phyloP scores from a whole-genome alignment of 1,139 yeast genomes.

The Kodamaea plutei region DNA sequence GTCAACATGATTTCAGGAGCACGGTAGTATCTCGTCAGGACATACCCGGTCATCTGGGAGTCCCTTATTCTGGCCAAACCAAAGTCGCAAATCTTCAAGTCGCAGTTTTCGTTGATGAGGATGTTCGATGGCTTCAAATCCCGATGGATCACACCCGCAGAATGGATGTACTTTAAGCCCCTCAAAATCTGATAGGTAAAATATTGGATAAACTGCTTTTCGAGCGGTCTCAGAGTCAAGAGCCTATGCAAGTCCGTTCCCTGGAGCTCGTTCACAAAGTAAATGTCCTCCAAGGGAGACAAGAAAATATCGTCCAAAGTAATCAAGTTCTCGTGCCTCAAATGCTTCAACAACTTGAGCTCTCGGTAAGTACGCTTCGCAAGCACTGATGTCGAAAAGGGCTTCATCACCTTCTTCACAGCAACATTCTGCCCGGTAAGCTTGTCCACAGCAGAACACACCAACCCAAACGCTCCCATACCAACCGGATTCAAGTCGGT shows the following conservation, averaged over 20 bases:
- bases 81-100: slow-evolving; percentile 26
- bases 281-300: slow-evolving; percentile 93
- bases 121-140: slow-evolving; percentile 27
- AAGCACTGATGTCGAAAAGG: slow-evolving; percentile 88
- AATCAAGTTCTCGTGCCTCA: slow-evolving; percentile 91
- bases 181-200: slow-evolving; percentile 49
- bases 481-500: slow-evolving; percentile 95
- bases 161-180: slow-evolving; percentile 27
- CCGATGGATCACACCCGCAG: slow-evolving; percentile 29
- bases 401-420: slow-evolving; percentile 95
- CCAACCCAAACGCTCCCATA: slow-evolving; percentile 98
- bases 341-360: slow-evolving; percentile 84
- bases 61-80: slow-evolving; percentile 93
- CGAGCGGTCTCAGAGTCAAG: slow-evolving; percentile 87
- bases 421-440: slow-evolving; percentile 93
- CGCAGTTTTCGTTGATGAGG: slow-evolving; percentile 27
- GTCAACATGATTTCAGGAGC: slow-evolving; percentile 99
- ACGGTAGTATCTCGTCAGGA: slow-evolving; percentile 91
- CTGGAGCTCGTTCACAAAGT: slow-evolving; percentile 92
- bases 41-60: slow-evolving; percentile 99
- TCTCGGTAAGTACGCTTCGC: slow-evolving; percentile 97
- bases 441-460: slow-evolving; percentile 92
- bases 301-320: slow-evolving; percentile 91
- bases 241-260: slow-evolving; percentile 95
- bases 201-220: slow-evolving; percentile 93